phyloP scores from a whole-genome alignment of 108 stramenopile genomes.

The Pseudonitzschia multistriata region DNA sequence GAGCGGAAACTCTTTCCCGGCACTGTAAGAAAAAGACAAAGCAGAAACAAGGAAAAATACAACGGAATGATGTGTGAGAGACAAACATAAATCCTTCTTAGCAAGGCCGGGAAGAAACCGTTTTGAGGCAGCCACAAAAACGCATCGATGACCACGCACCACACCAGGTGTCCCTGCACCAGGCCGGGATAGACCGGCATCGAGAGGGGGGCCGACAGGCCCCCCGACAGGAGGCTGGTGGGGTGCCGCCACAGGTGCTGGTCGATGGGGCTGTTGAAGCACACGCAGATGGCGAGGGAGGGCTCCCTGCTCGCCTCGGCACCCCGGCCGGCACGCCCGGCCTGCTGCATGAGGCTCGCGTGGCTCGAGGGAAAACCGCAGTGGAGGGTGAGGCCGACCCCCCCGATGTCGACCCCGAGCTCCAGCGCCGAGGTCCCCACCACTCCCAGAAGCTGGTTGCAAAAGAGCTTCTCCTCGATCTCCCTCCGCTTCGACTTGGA shows the following conservation, averaged over 20 bases:
- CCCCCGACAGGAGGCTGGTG: conserved; percentile 53
- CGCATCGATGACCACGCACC: neutral
- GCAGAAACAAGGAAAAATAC: neutral
- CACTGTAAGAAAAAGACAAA: conserved; percentile 30
- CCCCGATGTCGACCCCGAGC: conserved; percentile 95
- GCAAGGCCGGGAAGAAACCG: neutral
- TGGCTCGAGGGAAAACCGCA: conserved; percentile 83
- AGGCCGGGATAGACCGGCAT: conserved; percentile 76
- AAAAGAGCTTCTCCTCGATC: conserved; percentile 92
- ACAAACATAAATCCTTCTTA: no score
- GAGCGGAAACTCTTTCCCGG: conserved; percentile 86
- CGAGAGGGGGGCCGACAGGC: conserved; percentile 74
- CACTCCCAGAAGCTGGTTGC: conserved; percentile 80
- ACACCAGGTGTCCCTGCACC: conserved; percentile 85
- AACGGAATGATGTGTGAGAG: neutral
- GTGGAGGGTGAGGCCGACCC: conserved; percentile 90
- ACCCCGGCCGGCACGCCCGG: conserved; percentile 93
- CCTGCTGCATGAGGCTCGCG: conserved; percentile 85
- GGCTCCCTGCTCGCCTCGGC: conserved; percentile 33
- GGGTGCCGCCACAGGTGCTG: conserved; percentile 86
- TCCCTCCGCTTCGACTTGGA: conserved; percentile 70
- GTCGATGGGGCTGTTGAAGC: conserved; percentile 85
- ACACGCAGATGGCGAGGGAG: conserved; percentile 85
- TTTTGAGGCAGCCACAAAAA: neutral
- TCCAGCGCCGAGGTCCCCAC: conserved; percentile 93